These are phyloP conservation scores for Claviceps digitariae DNA, from an alignment of 2,329 filamentous ascomycete genomes.

Conservation along the genomic window DNA sequence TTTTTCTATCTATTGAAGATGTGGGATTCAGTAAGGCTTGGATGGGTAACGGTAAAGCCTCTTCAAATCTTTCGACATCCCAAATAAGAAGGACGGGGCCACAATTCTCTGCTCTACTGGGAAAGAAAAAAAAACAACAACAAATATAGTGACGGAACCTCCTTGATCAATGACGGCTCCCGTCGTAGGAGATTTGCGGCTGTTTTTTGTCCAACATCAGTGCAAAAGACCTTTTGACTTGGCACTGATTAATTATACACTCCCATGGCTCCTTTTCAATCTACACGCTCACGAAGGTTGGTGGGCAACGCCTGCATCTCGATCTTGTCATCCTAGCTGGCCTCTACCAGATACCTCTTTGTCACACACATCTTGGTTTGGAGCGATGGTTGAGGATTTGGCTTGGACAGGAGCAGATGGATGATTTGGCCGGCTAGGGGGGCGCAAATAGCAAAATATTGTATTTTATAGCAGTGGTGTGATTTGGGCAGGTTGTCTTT, in stretches of 20 bases:
- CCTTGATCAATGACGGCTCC: neutral
- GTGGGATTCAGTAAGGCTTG: neutral
- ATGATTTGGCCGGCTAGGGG: slow-evolving; percentile 13
- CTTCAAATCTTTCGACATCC: neutral
- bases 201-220: slow-evolving; percentile 7
- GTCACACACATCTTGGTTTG: slow-evolving; percentile 15
- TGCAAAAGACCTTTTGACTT: neutral
- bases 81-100: neutral
- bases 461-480: slow-evolving; percentile 27
- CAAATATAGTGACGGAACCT: neutral
- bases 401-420: slow-evolving; percentile 21
- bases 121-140: neutral
- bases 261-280: slow-evolving; percentile 10
- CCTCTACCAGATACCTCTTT: slow-evolving; percentile 16
- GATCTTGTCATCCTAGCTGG: slow-evolving; percentile 12
- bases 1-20: neutral
- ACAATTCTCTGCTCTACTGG: neutral
- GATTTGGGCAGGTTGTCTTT: slow-evolving; percentile 18
- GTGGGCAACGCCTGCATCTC: slow-evolving; percentile 6
- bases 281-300: slow-evolving; percentile 9
- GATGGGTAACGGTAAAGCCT: neutral
- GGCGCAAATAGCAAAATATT: slow-evolving; percentile 20
- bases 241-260: slow-evolving; percentile 6
- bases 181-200: neutral
- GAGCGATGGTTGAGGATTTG: slow-evolving; percentile 18